phyloP scores from a whole-genome alignment of 768 basidiomycete genomes.

The Dictyophora rubrovolvata region DNA sequence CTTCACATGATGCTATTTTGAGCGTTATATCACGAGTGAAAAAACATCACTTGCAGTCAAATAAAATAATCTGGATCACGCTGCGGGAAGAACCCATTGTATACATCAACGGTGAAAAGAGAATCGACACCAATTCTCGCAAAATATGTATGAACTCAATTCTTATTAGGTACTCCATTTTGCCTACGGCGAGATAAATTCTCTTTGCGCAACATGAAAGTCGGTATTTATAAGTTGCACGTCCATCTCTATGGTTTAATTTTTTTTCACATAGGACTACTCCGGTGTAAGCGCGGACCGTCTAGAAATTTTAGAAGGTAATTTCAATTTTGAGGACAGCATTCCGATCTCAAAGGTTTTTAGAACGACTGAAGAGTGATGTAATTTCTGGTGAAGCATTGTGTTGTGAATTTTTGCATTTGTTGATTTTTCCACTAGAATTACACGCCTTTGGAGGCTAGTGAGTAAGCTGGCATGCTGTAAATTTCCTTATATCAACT shows the following conservation, averaged over 20 bases:
- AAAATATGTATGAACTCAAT: neutral
- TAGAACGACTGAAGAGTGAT: constrained; percentile 76
- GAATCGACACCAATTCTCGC: neutral
- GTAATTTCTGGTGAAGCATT: constrained; percentile 27
- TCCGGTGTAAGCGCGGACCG: constrained; percentile 89
- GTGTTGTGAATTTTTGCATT: neutral
- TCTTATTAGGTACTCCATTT: constrained; percentile 2
- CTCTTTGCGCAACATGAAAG: constrained; percentile 90
- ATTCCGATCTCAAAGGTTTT: neutral
- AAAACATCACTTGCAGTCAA: constrained; percentile 45
- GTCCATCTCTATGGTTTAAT: neutral
- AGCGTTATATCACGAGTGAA: constrained; percentile 63
- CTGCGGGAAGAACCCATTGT: constrained; percentile 88
- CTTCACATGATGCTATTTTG: constrained; percentile 77
- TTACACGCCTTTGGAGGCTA: constrained; percentile 74
- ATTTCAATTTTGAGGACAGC: neutral
- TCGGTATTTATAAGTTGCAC: constrained; percentile 19
- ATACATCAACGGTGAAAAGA: constrained; percentile 84
- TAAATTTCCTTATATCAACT: neutral
- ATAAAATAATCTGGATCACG: constrained; percentile 79
- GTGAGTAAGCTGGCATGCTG: constrained; percentile 26
- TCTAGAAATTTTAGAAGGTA: constrained; percentile 70
- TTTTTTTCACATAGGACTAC: constrained; percentile 42
- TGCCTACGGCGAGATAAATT: constrained; percentile 63
- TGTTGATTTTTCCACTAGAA: constrained; percentile 38